Base-by-base conservation (phyloP, 2,329 filamentous ascomycete genomes). In the Cordyceps tenuipes region DNA sequence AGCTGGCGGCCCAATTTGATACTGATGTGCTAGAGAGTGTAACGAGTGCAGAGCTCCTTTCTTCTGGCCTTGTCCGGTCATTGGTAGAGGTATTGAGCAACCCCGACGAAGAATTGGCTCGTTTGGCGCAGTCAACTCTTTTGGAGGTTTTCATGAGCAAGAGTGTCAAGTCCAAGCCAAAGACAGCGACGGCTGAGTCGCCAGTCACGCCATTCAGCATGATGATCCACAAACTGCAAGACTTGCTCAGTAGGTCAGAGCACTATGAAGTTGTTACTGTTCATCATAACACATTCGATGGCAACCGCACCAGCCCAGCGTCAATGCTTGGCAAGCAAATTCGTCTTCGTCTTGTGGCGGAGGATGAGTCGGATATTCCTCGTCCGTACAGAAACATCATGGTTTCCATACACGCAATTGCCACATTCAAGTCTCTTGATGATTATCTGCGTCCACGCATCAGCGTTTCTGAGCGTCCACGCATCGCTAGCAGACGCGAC, bases 201-300 rank as follows among this genome's bases (percentile, higher is more conserved):
- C 86, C 90, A 3, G 81, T 85, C 0, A 96, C 93, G 0, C 87
- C 91, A 0, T 96, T 97, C 72, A 94, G 91, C 68, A 84, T 96
- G 57, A 81, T 99, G 71, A 87, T 96, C 46, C 89, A 92, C 71
- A 99, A 99, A 73, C 79, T 99, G 36, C 94, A 99, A 74, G 94
- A 99, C 75, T 78, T 99, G 61, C 82, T 99, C 60, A 99, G 94
- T 77, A 87, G 94, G 66, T 95, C 93, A 39, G 94, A 99, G 77
- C 92, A 97, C 77, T 99, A 97, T 68, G 94, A 99, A 70, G 93
- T 99, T 49, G 84, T 96, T 63, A 99, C 94, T 8, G 92, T 97
- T 59, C 91, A 96, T 71, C 89, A 96, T 63, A 96, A 95, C 67
- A 87, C 90, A 5, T 89, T 93, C 66, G 93, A 97, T 70, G 90